These are phyloP conservation scores for Sorghum bicolor DNA, from an alignment of 176 grass and related monocot species.

Conservation along the genomic window DNA sequence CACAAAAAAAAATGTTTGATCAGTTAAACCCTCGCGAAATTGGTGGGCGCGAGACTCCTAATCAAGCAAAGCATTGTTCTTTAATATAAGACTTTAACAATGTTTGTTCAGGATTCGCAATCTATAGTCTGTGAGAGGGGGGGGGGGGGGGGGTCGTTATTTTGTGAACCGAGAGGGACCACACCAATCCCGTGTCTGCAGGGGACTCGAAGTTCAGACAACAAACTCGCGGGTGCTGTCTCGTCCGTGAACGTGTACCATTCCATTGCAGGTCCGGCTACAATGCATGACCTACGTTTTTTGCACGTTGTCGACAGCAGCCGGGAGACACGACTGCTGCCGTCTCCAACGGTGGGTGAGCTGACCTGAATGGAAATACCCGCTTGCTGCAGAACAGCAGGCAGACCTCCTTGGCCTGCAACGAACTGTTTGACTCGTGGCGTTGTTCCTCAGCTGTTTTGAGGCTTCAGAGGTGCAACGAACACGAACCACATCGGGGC, in stretches of 20 bases:
- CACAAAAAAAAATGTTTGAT: not conserved
- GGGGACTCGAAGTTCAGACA: not conserved
- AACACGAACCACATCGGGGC: slow-evolving; percentile 23
- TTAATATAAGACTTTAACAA: not conserved
- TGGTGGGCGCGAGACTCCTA: not conserved
- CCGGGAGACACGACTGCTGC: slow-evolving; percentile 22
- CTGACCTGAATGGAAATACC: not conserved
- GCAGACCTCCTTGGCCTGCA: slow-evolving; percentile 24
- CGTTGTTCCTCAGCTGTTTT: not conserved
- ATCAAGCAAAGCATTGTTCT: not conserved
- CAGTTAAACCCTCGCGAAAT: not conserved
- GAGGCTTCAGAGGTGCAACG: slow-evolving; percentile 33
- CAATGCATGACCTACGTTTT: slow-evolving; percentile 1
- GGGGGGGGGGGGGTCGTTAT: not conserved
- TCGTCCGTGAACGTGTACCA: not conserved
- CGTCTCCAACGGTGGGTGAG: not conserved
- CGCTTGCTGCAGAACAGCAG: slow-evolving; percentile 12
- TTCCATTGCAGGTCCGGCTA: not conserved
- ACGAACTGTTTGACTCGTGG: not conserved
- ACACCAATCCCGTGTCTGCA: slow-evolving; percentile 2
- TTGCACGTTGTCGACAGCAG: slow-evolving; percentile 18
- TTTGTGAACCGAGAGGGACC: not conserved
- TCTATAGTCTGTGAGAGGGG: not conserved
- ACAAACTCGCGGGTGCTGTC: not conserved
- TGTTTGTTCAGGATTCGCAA: slow-evolving; percentile 15